phyloP scores from a whole-genome alignment of 495 filamentous ascomycete species.

The Lophium mytilinum region DNA sequence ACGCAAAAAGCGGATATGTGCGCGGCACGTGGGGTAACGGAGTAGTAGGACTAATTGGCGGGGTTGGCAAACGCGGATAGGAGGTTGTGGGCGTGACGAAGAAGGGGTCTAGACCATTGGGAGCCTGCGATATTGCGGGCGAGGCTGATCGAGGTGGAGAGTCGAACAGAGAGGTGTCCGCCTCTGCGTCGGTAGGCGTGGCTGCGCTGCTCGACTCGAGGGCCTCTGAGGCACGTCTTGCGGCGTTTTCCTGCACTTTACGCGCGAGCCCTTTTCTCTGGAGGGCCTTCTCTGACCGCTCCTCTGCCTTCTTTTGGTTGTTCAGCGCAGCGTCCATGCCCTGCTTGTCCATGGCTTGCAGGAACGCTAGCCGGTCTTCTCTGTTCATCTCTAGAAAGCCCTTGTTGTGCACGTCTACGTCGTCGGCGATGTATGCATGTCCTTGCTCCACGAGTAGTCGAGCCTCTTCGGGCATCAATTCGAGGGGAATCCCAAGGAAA shows the following conservation, averaged over 20 bases:
- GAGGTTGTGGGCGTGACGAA: slow-evolving; percentile 55
- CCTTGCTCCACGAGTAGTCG: slow-evolving; percentile 72
- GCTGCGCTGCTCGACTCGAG: neutral
- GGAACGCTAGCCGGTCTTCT: slow-evolving; percentile 40
- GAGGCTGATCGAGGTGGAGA: neutral
- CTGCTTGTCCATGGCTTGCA: slow-evolving; percentile 30
- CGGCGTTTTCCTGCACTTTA: neutral
- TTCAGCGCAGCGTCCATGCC: slow-evolving; percentile 40
- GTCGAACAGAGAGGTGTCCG: slow-evolving; percentile 1
- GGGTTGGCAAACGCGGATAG: slow-evolving; percentile 40
- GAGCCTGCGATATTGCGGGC: neutral
- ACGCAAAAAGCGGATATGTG: slow-evolving; percentile 58
- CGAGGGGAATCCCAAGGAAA: slow-evolving; percentile 79
- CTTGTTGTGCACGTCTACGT: slow-evolving; percentile 54
- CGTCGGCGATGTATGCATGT: slow-evolving; percentile 72
- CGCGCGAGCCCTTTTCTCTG: slow-evolving; percentile 18
- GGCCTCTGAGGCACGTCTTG: neutral
- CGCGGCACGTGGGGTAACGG: slow-evolving; percentile 40
- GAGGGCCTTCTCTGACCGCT: slow-evolving; percentile 21
- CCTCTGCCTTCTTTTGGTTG: slow-evolving; percentile 35
- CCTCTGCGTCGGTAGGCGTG: neutral
- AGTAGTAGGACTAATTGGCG: slow-evolving; percentile 28
- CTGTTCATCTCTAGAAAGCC: slow-evolving; percentile 50
- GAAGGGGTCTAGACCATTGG: slow-evolving; percentile 27
- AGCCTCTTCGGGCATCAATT: slow-evolving; percentile 87